phyloP scores from a whole-genome alignment of 176 grass and related monocot species.

The Dactylis glomerata region DNA sequence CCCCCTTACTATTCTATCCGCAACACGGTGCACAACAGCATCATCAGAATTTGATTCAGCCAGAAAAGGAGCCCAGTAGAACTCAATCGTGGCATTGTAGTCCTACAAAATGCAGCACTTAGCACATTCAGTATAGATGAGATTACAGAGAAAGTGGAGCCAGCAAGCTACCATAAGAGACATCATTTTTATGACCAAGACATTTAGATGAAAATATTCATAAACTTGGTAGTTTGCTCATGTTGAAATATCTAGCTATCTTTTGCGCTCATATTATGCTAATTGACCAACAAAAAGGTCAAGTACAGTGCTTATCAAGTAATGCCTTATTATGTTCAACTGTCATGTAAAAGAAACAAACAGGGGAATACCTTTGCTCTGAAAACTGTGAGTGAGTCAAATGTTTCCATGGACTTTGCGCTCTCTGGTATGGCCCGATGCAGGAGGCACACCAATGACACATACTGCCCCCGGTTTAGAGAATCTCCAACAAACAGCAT shows the following conservation, averaged over 20 bases:
- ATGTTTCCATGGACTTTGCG: slow-evolving; percentile 77
- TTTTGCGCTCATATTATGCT: too few species aligned
- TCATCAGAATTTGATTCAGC: slow-evolving; percentile 95
- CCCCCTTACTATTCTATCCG: slow-evolving; percentile 60
- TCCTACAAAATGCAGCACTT: slow-evolving; percentile 38
- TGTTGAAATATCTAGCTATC: not conserved
- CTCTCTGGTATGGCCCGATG: slow-evolving; percentile 60
- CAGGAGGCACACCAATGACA: slow-evolving; percentile 82
- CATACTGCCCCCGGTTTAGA: slow-evolving; percentile 76
- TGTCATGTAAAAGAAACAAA: not conserved
- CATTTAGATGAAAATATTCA: not conserved
- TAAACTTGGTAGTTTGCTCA: not conserved
- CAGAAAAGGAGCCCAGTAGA: slow-evolving; percentile 98
- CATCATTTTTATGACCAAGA: not conserved
- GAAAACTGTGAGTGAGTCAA: slow-evolving; percentile 73
- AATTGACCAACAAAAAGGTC: not conserved
- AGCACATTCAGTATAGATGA: slow-evolving; percentile 9
- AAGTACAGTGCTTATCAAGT: not conserved
- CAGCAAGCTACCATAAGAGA: not conserved
- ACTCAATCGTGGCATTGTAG: slow-evolving; percentile 94
- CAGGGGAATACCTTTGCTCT: slow-evolving; percentile 67
- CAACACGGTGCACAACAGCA: slow-evolving; percentile 60
- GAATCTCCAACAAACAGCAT: slow-evolving; percentile 95
- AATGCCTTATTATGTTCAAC: not conserved
- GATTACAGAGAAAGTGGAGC: not conserved